Conservation (phyloP, 2,329 filamentous ascomycete genomes). For the Rutstroemia sp. region DNA sequence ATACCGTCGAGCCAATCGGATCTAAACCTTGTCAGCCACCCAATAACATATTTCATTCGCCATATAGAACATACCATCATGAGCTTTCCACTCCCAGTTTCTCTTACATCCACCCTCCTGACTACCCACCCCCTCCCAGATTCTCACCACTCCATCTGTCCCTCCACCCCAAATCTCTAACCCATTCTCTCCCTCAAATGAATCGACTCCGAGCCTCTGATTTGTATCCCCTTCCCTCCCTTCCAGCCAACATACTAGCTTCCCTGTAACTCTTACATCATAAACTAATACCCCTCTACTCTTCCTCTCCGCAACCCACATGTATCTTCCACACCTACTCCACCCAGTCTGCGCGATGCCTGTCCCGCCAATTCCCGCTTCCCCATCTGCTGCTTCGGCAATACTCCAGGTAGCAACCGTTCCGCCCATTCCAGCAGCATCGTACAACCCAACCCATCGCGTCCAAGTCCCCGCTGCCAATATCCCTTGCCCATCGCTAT, state of each 20-base stretch:
- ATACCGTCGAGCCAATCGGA: conserved; percentile 24
- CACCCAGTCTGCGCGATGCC: conserved; percentile 55
- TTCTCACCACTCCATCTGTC: conserved; percentile 44
- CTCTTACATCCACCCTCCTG: conserved; percentile 33
- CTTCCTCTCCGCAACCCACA: conserved; percentile 54
- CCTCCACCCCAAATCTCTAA: conserved; percentile 59
- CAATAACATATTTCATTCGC: too few species aligned
- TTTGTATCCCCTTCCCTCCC: conserved; percentile 45
- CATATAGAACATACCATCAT: conserved; percentile 23
- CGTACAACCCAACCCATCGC: conserved; percentile 55
- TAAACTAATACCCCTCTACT: conserved; percentile 51
- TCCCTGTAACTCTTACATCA: conserved; percentile 52
- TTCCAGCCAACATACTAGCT: conserved; percentile 46
- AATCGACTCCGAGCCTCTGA: conserved; percentile 49
- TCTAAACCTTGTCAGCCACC: conserved; percentile 15
- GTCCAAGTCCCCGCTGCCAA: conserved; percentile 59
- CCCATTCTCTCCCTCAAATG: conserved; percentile 41
- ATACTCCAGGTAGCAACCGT: conserved; percentile 54
- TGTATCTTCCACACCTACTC: conserved; percentile 57
- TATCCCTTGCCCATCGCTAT: conserved; percentile 16
- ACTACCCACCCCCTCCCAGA: conserved; percentile 51
- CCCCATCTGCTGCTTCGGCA: conserved; percentile 44
- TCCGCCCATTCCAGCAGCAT: conserved; percentile 46
- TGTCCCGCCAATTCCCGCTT: conserved; percentile 46
- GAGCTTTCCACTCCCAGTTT: conserved; percentile 28